Conservation (phyloP, 139 green algal genomes). For the Chlorella ohadii region DNA sequence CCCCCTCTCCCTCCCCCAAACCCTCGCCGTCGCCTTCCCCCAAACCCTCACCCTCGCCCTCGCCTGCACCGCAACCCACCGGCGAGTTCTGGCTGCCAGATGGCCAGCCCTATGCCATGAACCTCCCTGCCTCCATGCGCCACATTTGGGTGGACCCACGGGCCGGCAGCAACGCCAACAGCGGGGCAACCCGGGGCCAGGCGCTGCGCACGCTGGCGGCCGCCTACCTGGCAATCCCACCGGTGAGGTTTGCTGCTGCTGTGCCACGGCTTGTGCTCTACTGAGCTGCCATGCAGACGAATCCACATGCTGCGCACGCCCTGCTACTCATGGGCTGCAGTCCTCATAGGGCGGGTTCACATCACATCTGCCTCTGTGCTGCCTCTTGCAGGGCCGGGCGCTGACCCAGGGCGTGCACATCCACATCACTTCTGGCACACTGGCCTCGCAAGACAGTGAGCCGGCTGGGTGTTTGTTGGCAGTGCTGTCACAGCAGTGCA, state of each 20-base stretch:
- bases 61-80: not conserved
- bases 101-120: not conserved
- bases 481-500: no score
- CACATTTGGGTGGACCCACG: constrained; percentile 16
- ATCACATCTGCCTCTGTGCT: no score
- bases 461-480: not conserved
- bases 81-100: not conserved
- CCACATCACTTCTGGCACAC: not conserved
- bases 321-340: no score
- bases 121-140: not conserved
- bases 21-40: not conserved
- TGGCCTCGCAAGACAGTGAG: not conserved
- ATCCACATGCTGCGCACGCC: no score
- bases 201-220: constrained; percentile 16
- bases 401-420: constrained; percentile 19
- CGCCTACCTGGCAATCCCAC: constrained; percentile 3
- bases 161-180: not conserved
- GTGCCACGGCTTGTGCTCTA: no score
- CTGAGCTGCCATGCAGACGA: no score
- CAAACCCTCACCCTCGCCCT: not conserved
- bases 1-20: not conserved
- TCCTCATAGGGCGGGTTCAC: no score
- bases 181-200: not conserved
- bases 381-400: no score
- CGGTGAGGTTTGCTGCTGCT: no score